Evolutionary conservation across 768 basidiomycete species (phyloP), one percentile per base, ranked within the genome.

Genomic region (Leucosporidium scottii): DNA sequence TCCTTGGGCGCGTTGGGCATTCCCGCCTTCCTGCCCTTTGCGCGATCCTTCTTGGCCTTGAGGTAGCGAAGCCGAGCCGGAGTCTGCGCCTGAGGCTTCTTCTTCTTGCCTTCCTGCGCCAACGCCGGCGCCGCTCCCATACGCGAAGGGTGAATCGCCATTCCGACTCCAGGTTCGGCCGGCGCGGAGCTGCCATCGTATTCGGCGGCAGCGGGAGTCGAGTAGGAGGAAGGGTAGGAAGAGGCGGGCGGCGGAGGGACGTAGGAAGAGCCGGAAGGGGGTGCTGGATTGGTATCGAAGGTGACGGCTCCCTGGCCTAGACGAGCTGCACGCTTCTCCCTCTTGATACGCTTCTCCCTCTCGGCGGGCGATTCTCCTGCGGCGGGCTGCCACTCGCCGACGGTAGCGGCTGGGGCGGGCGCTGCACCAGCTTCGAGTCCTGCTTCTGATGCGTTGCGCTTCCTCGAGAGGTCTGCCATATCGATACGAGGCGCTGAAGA

Each of bases 51-150:
- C 79, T 91, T 91, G 59, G 84, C 84, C 75, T 84, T 85, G 53
- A 90, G 80, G 76, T 91, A 90, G 67, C 86, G 81, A 72, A 84
- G 78, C 77, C 90, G 88, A 1, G 88, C 86, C 65, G 83, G 86
- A 1, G 89, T 88, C 79, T 87, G 88, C 55, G 76, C 76, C 82
- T 85, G 72, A 13, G 69, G 39, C 51, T 70, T 34, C 59, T 73
- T 72, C 48, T 67, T 68, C 27, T 68, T 62, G 28, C 15, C 58
- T 25, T 59, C 55, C 55, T 31, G 49, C n/a, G 21, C 30, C 54
- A n/a, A 4, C 39, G 53, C 27, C 30, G 31, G 47, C 8, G 21
- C 25, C 44, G 47, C 62, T 13, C 56, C 62, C 27, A 67, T 25
- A 12, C 66, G 61, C 18, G 61, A 61, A n/a, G 66, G 66, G 50